Evolutionary conservation across 2,329 filamentous ascomycete species (phyloP), one percentile per base, ranked within the genome.

Genomic region (Fusarium cyanostomum): DNA sequence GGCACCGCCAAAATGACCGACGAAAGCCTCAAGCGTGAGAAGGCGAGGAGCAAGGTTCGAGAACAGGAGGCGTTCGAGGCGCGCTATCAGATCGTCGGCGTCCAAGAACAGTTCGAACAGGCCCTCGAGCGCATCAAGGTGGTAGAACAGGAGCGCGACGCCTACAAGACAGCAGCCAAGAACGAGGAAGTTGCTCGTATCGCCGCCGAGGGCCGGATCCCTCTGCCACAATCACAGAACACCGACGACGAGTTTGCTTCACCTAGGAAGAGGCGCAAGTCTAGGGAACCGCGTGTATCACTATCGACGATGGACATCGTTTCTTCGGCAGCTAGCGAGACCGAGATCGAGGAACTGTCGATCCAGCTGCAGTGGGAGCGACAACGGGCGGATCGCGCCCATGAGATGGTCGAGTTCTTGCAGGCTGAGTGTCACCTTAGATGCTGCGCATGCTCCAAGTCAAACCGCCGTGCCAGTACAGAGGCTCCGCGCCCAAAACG

Each of bases 381-480:
- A 77, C 84, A 86, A 71, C 82, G 89, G 52, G 88, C 90, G 9
- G 83, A 90, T 61, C 84, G 89, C 8, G 89, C 90, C 0, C 82
- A 89, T 62, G 90, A 92, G 59, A 86, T 90, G 71, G 82, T 92
- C 43, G 89, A 93, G 28, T 94, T 92, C 74, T 80, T 94, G 72
- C 86, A 91, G 71, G 84, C 90, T 52, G 91, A 94, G 73, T 92
- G 89, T 73, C 82, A 86, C 45, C 83, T 93, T 64, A 82, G 84
- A 42, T 87, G 84, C 75, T 92, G 90, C 77, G 79, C 84, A 2
- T 89, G 88, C 71, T 83, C 79, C 58, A 83, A 79, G 54, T 65
- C 71, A 1, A 68, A 68, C 52, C 60, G 61, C 12, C 62, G 39
- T n/a, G 21, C 57, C 11, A 59, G 48, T 43, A 48, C 21, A 4